Percentiles rank a stretch among this genome's conserved stretches.
phyloP scores from a whole-genome alignment of 495 filamentous ascomycete genomes.

The Pyrenula aspistea region DNA sequence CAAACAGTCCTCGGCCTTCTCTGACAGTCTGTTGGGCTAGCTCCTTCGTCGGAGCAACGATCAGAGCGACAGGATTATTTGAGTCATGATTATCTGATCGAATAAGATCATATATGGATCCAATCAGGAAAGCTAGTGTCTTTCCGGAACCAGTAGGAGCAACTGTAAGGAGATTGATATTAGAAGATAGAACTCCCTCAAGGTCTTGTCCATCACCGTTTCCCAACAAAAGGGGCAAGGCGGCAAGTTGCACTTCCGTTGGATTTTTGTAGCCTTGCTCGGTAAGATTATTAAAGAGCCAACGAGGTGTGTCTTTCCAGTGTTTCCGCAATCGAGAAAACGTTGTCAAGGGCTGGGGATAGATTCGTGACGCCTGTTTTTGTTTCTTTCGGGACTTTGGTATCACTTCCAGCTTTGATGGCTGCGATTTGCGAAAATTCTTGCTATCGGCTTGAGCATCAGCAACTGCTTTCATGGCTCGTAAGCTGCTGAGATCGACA shows the following conservation, averaged over 20 bases:
- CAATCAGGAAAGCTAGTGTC: conserved; percentile 83
- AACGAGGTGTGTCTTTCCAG: conserved; percentile 53
- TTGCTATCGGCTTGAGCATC: conserved; percentile 27
- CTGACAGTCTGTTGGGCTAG: conserved; percentile 86
- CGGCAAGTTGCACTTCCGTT: conserved; percentile 87
- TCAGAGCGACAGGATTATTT: conserved; percentile 48
- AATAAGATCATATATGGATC: conserved; percentile 64
- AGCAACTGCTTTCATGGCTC: conserved; percentile 17
- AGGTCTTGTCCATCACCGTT: conserved; percentile 6
- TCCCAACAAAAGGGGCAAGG: conserved; percentile 63
- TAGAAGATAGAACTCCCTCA: conserved; percentile 5
- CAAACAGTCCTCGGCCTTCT: conserved; percentile 70
- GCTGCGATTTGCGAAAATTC: conserved; percentile 35
- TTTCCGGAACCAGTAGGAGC: conserved; percentile 98
- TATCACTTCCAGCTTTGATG: conserved; percentile 15
- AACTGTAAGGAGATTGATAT: conserved; percentile 69
- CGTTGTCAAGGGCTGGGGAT: conserved; percentile 62
- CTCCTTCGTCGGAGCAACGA: conserved; percentile 88
- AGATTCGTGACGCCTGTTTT: conserved; percentile 42
- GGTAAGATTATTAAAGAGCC: conserved; percentile 66
- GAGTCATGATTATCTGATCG: conserved; percentile 29
- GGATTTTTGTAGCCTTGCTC: conserved; percentile 74
- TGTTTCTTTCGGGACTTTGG: conserved; percentile 36
- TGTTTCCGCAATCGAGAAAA: conserved; percentile 58
- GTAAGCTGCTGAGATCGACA: conserved; percentile 42